Conservation (phyloP, 495 filamentous ascomycete genomes). For the Elaphomyces granulatus region DNA sequence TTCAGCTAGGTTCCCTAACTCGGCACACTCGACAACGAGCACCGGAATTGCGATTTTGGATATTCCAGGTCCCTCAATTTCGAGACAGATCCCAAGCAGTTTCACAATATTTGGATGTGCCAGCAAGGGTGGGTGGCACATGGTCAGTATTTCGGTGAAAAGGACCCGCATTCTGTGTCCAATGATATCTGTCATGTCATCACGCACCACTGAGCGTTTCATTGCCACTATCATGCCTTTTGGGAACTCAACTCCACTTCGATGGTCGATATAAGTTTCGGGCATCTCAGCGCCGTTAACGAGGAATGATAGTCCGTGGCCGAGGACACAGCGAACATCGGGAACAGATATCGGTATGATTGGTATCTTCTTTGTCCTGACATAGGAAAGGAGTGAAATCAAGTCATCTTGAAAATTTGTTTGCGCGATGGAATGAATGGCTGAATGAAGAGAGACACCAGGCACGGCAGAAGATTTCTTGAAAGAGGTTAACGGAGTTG, state of each 20-base stretch:
- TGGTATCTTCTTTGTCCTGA: conserved; percentile 15
- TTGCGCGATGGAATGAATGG: conserved; percentile 8
- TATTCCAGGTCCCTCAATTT: conserved; percentile 11
- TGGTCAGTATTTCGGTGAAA: conserved; percentile 14
- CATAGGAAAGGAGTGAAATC: conserved; percentile 16
- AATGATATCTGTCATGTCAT: conserved; percentile 8
- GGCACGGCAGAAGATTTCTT: conserved; percentile 7
- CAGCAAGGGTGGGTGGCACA: conserved; percentile 13
- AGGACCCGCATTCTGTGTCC: conserved; percentile 8
- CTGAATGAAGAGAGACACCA: conserved; percentile 12
- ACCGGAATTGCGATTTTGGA: conserved; percentile 13
- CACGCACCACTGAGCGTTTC: conserved; percentile 12
- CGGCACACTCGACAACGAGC: conserved; percentile 13
- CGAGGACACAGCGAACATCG: conserved; percentile 14
- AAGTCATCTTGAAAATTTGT: conserved; percentile 11
- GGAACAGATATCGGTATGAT: conserved; percentile 14
- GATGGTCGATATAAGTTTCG: conserved; percentile 10
- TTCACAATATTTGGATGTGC: conserved; percentile 17
- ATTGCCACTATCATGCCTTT: conserved; percentile 12
- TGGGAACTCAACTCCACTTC: conserved; percentile 8
- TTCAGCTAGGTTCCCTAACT: conserved; percentile 16
- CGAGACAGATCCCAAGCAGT: conserved; percentile 15
- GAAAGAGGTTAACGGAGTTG: too few species aligned
- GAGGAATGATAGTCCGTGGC: conserved; percentile 15
- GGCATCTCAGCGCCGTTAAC: conserved; percentile 18